Evolutionary conservation across 805 yeast species (phyloP).

Genomic region (Sugiyamaella lignohabitans): DNA sequence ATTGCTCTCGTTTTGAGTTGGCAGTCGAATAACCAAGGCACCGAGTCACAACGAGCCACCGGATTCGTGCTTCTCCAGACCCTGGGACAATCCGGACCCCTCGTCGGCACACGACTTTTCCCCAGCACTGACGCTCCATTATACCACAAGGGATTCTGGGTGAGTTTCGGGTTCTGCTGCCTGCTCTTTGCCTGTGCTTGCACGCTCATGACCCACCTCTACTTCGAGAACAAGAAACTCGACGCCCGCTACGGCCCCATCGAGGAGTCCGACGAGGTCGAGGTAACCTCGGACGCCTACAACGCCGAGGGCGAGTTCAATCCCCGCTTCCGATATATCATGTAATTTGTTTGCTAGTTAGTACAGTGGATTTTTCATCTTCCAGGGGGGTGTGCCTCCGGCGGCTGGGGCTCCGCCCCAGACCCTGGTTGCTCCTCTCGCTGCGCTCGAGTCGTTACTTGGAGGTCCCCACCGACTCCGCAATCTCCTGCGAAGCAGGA

Average conservation of each 20-base stretch:
- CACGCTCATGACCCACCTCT: constrained; percentile 11
- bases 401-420: too few relatives aligned
- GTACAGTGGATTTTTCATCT: too few relatives aligned
- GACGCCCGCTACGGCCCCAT: constrained; percentile 20
- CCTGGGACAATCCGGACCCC: constrained; percentile 31
- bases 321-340: constrained; percentile 15
- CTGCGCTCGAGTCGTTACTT: too few relatives aligned
- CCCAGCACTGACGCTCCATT: constrained; percentile 23
- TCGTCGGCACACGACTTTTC: constrained; percentile 29
- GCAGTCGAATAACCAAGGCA: constrained; percentile 28
- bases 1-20: constrained; percentile 25
- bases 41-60: constrained; percentile 26
- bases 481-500: too few relatives aligned
- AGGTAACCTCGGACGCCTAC: constrained; percentile 4
- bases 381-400: too few relatives aligned
- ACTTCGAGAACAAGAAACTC: constrained; percentile 16
- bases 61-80: constrained; percentile 28
- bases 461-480: too few relatives aligned
- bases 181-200: constrained; percentile 16
- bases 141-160: constrained; percentile 24
- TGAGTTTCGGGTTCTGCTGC: constrained; percentile 19
- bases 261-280: constrained; percentile 9
- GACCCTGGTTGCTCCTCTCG: too few relatives aligned
- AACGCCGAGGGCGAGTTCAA: constrained; percentile 12
- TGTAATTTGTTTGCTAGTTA: too few relatives aligned